Evolutionary conservation across 1,139 yeast genomes (phyloP), one percentile per base, ranked within the genome.

Genomic region (Candida tetrigidarum): DNA sequence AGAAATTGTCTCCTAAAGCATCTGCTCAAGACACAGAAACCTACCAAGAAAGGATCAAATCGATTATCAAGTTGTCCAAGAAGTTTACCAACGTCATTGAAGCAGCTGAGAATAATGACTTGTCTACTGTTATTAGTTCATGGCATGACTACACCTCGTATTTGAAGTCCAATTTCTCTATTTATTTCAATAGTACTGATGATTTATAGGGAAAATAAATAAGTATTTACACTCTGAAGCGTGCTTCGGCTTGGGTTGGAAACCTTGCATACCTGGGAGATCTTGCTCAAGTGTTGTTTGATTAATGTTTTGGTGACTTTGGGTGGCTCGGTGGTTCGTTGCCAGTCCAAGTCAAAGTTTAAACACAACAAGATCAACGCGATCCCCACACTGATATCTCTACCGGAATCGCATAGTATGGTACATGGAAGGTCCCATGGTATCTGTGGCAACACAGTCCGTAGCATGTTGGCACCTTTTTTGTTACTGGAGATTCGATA

Each of bases 201-300:
- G 10, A 30, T 32, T 19, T 34, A 26, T 28, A 27, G 30, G 9
- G 15, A 28, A 12, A 49, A 47, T 39, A 80, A 51, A 50, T 57
- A 75, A 10, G 78, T 63, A 52, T 83, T 83, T 3, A 84, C 75
- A 46, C 86, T 78, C 53, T 86, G 93, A 34, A 89, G 65, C 0
- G 95, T 85, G 22, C 87, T 82, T 43, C 97, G 68, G 48, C 92
- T 83, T 0, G 96, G 96, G 50, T 88, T 87, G n/a, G n/a, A n/a
- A 7, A 80, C 80, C 38, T 74, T 77, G 18, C 74, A 63, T 3
- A 65, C 54, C 4, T 71, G 64, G 19, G 76, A 70, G 5, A 89
- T 56, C 43, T 63, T 62, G 2, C 83, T 78, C 37, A 88, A 63
- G 47, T 86, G 84, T 51, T 74, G 76, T 46, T 82, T 78, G 7